Percentiles rank a stretch among this genome's conserved stretches.
These are phyloP conservation scores for Gracilaria domingensis DNA, from an alignment of 23 red algal species.

Conservation along the genomic window DNA sequence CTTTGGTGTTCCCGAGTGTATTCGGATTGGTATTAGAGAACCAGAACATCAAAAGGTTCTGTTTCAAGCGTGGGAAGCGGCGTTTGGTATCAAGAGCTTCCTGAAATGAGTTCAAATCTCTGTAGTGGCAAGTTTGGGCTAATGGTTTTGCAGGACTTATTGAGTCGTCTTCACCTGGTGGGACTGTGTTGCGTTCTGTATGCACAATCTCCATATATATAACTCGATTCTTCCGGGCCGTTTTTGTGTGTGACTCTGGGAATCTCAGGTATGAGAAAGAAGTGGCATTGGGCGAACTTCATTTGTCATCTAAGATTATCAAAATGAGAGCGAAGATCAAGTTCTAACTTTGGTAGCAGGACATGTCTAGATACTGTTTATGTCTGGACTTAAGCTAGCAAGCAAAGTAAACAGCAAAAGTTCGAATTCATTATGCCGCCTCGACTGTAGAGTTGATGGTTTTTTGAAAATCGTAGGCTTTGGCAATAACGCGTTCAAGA, in stretches of 20 bases:
- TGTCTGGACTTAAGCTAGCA: background rate
- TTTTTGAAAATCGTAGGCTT: too few relatives aligned
- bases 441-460: too few relatives aligned
- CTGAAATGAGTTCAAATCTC: background rate
- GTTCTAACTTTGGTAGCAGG: background rate
- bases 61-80: slow-evolving; percentile 66
- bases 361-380: background rate
- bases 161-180: too few relatives aligned
- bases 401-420: background rate
- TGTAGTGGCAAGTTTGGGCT: background rate
- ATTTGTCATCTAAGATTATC: background rate
- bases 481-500: too few relatives aligned
- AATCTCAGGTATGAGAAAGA: background rate
- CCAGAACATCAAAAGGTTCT: slow-evolving; percentile 85
- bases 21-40: slow-evolving; percentile 91
- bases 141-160: too few relatives aligned
- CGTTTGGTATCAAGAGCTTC: slow-evolving; percentile 10
- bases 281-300: background rate
- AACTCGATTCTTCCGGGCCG: too few relatives aligned
- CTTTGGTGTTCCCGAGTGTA: slow-evolving; percentile 76
- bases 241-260: background rate
- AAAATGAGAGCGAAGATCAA: background rate
- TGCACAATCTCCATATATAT: too few relatives aligned
- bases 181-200: too few relatives aligned
- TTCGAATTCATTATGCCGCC: background rate